Evolutionary conservation across 2,329 filamentous ascomycete genomes (phyloP).

Genomic region (Lachnellula suecica): DNA sequence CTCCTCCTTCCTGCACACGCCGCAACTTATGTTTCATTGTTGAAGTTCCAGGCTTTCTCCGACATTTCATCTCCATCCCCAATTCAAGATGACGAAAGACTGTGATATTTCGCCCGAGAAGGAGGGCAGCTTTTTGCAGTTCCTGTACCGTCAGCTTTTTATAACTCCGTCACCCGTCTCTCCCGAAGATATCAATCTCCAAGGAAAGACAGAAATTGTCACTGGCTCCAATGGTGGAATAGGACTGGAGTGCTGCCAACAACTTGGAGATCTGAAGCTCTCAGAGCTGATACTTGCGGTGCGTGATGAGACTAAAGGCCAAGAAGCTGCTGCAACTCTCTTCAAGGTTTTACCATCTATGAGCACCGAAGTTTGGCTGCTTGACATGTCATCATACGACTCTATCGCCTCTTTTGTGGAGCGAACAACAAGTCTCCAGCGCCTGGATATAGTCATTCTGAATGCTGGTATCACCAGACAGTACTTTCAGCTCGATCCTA

Average conservation of each 20-base stretch:
- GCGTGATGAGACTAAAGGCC: slow-evolving; percentile 42
- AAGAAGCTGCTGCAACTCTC: slow-evolving; percentile 38
- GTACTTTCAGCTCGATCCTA: too few relatives aligned
- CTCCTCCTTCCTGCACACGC: too few relatives aligned
- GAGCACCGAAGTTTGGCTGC: slow-evolving; percentile 35
- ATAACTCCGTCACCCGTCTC: too few relatives aligned
- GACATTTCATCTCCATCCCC: too few relatives aligned
- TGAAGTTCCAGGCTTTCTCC: too few relatives aligned
- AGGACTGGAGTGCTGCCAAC: slow-evolving; percentile 40
- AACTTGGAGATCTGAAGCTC: slow-evolving; percentile 40
- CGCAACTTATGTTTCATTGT: too few relatives aligned
- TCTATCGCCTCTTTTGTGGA: slow-evolving; percentile 13
- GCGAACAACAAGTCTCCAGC: slow-evolving; percentile 1
- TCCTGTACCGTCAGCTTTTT: too few relatives aligned
- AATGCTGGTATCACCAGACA: slow-evolving; percentile 5
- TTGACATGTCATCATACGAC: slow-evolving; percentile 15
- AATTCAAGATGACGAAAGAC: too few relatives aligned
- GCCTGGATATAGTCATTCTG: slow-evolving; percentile 15
- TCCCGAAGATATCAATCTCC: too few relatives aligned
- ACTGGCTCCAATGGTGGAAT: slow-evolving; percentile 49
- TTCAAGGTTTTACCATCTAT: slow-evolving; percentile 33
- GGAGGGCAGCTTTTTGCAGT: too few relatives aligned
- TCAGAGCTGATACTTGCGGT: slow-evolving; percentile 47
- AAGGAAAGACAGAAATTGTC: too few relatives aligned
- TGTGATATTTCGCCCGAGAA: too few relatives aligned